Percentiles rank a stretch among this genome's conserved stretches.
These are phyloP conservation scores for Ochromonas danica DNA, from an alignment of 108 stramenopile genomes.

Conservation along the genomic window DNA sequence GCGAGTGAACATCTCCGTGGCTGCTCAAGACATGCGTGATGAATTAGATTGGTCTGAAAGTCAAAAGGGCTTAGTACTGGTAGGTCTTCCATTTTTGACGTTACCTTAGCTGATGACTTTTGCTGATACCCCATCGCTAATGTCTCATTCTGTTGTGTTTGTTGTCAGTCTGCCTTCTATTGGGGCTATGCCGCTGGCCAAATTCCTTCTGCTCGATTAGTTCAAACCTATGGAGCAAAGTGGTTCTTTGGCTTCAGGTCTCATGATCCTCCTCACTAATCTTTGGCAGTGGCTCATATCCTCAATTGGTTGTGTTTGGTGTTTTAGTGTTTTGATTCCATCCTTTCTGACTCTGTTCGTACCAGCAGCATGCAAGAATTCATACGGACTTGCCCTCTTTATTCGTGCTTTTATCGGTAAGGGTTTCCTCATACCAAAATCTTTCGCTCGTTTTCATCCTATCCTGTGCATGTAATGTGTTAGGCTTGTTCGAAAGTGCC, in stretches of 20 bases:
- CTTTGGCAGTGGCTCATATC: too few species aligned
- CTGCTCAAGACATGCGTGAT: conserved; percentile 25
- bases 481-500: conserved; percentile 24
- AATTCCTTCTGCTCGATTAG: not conserved
- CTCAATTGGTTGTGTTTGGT: too few species aligned
- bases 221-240: conserved; percentile 22
- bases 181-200: conserved; percentile 33
- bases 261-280: too few species aligned
- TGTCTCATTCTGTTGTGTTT: not conserved
- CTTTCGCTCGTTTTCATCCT: too few species aligned
- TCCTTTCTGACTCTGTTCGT: conserved; percentile 13
- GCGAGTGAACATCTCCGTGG: conserved; percentile 20
- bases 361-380: not conserved
- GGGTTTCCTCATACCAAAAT: too few species aligned
- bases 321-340: conserved; percentile 29
- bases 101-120: not conserved
- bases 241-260: conserved; percentile 11
- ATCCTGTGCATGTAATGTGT: too few species aligned
- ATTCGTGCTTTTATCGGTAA: conserved; percentile 2
- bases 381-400: conserved; percentile 5
- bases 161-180: conserved; percentile 22
- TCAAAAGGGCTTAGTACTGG: conserved; percentile 26
- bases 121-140: too few species aligned
- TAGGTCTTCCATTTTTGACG: not conserved
- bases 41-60: conserved; percentile 26